Evolutionary conservation across 257 asterid genomes (phyloP).

Genomic region (Capsicum baccatum): DNA sequence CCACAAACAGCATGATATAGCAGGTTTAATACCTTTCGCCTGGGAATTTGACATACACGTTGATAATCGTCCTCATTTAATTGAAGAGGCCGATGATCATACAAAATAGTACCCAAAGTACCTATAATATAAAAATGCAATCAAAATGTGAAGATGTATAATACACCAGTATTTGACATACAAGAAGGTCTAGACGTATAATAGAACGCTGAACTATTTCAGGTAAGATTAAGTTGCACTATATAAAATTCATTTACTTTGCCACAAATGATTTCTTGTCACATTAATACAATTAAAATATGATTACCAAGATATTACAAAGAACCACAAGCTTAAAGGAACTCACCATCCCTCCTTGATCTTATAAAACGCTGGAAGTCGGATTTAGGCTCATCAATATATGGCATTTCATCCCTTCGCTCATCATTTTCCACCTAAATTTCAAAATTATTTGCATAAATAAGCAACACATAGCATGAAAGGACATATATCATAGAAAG

Average conservation of each 20-base stretch:
- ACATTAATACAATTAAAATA: not conserved
- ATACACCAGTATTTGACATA: not conserved
- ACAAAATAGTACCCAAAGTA: constrained; percentile 66
- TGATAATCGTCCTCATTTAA: constrained; percentile 67
- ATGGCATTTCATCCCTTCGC: constrained; percentile 63
- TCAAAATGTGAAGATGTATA: not conserved
- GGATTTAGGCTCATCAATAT: constrained; percentile 46
- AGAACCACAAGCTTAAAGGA: not conserved
- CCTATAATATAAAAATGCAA: constrained; percentile 42
- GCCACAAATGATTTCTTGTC: not conserved
- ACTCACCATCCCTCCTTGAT: constrained; percentile 61
- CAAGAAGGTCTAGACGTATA: not conserved
- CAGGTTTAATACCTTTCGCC: constrained; percentile 56
- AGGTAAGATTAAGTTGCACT: not conserved
- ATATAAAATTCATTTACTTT: not conserved
- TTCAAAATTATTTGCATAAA: not conserved
- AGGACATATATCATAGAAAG: not conserved
- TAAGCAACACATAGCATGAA: not conserved
- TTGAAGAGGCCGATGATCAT: constrained; percentile 72
- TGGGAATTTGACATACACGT: constrained; percentile 73
- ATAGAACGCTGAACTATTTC: not conserved
- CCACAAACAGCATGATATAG: not conserved
- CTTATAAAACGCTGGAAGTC: constrained; percentile 74
- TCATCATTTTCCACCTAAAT: constrained; percentile 67
- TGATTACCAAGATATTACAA: not conserved